Evolutionary conservation across 2,329 filamentous ascomycete species (phyloP).

Genomic region (Epichloe hybrida): DNA sequence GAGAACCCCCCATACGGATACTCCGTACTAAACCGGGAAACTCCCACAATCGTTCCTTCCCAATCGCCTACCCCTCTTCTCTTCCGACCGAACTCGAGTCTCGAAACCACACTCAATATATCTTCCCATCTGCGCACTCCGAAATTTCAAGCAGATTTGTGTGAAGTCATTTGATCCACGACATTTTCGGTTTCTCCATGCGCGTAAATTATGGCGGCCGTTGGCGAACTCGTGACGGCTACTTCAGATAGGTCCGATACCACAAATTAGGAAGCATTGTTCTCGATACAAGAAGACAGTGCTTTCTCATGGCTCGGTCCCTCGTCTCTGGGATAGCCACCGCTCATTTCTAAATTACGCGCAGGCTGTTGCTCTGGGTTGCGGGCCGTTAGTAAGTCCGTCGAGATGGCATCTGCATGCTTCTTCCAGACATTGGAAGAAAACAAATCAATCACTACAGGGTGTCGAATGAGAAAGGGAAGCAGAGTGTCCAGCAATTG

Average conservation of each 20-base stretch:
- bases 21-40: too few relatives aligned
- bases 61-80: background rate
- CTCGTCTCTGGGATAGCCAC: background rate
- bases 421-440: constrained; percentile 12
- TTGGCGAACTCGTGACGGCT: background rate
- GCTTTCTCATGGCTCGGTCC: background rate
- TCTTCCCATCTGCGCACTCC: background rate
- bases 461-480: constrained; percentile 13
- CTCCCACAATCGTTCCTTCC: background rate
- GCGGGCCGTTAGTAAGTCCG: constrained; percentile 12
- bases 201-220: background rate
- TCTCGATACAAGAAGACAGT: background rate
- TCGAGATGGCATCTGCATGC: constrained; percentile 12
- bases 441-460: constrained; percentile 12
- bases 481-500: constrained; percentile 15
- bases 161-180: background rate
- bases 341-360: background rate
- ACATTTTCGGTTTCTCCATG: background rate
- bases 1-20: too few relatives aligned
- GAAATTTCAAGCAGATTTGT: background rate
- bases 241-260: background rate
- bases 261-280: background rate
- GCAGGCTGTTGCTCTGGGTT: background rate
- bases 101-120: background rate
- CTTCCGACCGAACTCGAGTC: background rate